Conservation (phyloP, 148 eudicot genomes). For the Limonium bicolor region DNA sequence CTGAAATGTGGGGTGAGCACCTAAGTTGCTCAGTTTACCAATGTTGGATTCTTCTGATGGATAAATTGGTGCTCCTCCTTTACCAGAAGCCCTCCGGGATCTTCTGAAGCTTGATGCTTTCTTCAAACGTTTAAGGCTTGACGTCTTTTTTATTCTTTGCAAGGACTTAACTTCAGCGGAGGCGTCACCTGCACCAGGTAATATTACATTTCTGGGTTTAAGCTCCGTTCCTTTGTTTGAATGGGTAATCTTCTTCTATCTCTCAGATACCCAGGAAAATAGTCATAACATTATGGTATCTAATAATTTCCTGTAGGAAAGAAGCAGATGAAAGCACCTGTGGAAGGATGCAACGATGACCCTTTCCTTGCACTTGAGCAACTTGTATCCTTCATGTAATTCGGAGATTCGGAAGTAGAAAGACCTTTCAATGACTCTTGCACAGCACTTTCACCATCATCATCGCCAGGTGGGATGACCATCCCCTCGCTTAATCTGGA, state of each 20-base stretch:
- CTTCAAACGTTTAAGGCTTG: slow-evolving; percentile 14
- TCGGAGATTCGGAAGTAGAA: slow-evolving; percentile 15
- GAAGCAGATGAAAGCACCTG: background rate
- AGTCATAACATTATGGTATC: background rate
- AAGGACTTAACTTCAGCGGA: slow-evolving; percentile 7
- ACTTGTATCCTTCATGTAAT: slow-evolving; percentile 30
- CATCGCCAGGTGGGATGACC: slow-evolving; percentile 10
- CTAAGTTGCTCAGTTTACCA: background rate
- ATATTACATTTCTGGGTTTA: background rate
- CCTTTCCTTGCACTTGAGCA: slow-evolving; percentile 32
- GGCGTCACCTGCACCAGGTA: slow-evolving; percentile 6
- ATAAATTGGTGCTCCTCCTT: slow-evolving; percentile 7
- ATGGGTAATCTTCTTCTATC: no score
- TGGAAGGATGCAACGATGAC: slow-evolving; percentile 16
- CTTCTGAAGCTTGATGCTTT: slow-evolving; percentile 21
- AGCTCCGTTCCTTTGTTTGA: no score
- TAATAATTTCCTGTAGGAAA: background rate
- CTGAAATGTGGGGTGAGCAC: slow-evolving; percentile 1
- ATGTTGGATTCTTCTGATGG: slow-evolving; percentile 8
- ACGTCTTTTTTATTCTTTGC: slow-evolving; percentile 14
- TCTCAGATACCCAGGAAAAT: no score
- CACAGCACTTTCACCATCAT: background rate
- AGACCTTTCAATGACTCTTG: background rate
- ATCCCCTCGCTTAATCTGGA: slow-evolving; percentile 7
- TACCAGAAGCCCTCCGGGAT: slow-evolving; percentile 15